Base-by-base conservation (phyloP, 2,329 filamentous ascomycete species). In the Fusarium aywerte region DNA sequence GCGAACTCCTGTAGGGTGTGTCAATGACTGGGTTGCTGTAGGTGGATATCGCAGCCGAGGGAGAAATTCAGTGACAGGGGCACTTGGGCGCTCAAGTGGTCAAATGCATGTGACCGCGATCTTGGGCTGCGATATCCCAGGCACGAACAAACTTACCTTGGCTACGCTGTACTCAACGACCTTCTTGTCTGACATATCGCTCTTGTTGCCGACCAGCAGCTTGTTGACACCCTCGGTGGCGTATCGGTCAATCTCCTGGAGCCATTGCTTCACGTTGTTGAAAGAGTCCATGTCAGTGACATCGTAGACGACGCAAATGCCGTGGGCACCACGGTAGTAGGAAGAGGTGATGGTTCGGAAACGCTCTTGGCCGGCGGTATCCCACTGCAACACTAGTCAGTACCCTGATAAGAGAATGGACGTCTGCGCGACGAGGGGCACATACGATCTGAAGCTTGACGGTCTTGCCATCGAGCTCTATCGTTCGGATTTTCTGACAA, bases 251-350 rank as follows among this genome's bases (percentile, higher is more conserved):
- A 99, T 99, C 85, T 99, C 96, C 82, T 99, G 96, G 67, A 99
- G 89, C 96, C 96, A 99, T 87, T 99, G 96, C 92, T 99, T 98
- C 76, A 99, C 96, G 85, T 98, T 99, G 90, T 99, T 98, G 92
- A 99, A 99, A 29, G 93, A 97, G 81, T 98, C 96, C 95, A 98
- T 97, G 81, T 99, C 96, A 73, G 96, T 99, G 78, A 99, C 96
- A 90, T 99, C 96, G 88, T 98, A 99, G 80, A 99, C 96, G 74
- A 99, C 95, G 84, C 96, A 99, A 84, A 99, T 99, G 76, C 96
- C 96, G 84, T 98, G 96, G 73, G 96, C 96, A 77, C 96, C 96
- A 79, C 96, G 93, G 87, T 99, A 99, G 88, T 99, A 99, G 65
- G 96, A 98, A 39, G 95, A 98, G 67, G 96, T 99, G 85, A 99